These are phyloP conservation scores for Diplosphaera chodatii DNA, from an alignment of 139 green algal genomes.

Conservation along the genomic window DNA sequence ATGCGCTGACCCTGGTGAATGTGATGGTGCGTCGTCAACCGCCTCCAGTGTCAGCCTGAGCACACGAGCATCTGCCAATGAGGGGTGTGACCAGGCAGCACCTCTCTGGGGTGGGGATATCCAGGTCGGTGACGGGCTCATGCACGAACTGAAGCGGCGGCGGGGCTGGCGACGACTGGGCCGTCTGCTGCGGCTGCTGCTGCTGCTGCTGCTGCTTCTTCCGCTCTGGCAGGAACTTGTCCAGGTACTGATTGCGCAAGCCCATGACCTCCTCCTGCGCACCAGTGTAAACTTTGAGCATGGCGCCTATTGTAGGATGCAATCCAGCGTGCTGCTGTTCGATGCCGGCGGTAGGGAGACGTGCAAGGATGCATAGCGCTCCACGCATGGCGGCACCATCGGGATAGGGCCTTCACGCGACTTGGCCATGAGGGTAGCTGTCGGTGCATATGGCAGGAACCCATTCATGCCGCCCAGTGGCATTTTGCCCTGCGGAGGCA, in stretches of 20 bases:
- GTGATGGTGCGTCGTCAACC: too few species aligned
- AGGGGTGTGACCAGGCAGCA: background rate
- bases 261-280: conserved; percentile 51
- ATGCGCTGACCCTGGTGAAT: too few species aligned
- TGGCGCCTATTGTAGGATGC: too few species aligned
- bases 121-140: conserved; percentile 61
- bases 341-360: too few species aligned
- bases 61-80: too few species aligned
- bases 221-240: conserved; percentile 47
- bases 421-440: conserved; percentile 34
- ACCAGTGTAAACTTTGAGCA: too few species aligned
- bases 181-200: background rate
- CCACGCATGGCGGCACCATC: conserved; percentile 1
- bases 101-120: conserved; percentile 32
- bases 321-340: too few species aligned
- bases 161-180: background rate
- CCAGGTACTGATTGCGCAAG: conserved; percentile 57
- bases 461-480: conserved; percentile 60
- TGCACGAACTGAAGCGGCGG: conserved; percentile 53
- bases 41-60: too few species aligned
- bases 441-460: conserved; percentile 76
- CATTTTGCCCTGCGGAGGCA: conserved; percentile 67
- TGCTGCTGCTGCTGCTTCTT: conserved; percentile 11
- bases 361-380: too few species aligned
- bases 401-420: background rate